Percentiles rank a stretch among this genome's conserved stretches.
These are phyloP conservation scores for Calocera viscosa DNA, from an alignment of 768 basidiomycete genomes.

Conservation along the genomic window DNA sequence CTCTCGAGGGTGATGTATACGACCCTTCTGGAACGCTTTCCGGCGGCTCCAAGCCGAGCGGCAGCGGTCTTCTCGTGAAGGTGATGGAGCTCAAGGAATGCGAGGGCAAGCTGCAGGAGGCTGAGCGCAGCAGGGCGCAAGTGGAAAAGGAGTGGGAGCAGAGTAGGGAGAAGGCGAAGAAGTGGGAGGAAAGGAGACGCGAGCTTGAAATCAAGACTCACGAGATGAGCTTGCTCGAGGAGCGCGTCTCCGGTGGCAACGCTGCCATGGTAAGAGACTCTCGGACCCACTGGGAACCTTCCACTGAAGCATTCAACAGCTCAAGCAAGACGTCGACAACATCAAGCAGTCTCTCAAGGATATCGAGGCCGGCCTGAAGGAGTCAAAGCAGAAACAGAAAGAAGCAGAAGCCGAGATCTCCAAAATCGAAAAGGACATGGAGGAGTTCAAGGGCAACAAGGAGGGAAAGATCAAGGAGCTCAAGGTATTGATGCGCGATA, in stretches of 20 bases:
- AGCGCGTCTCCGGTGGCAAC: conserved; percentile 79
- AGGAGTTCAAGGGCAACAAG: conserved; percentile 97
- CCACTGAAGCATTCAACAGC: conserved; percentile 39
- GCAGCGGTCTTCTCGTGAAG: conserved; percentile 59
- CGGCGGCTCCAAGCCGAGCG: conserved; percentile 75
- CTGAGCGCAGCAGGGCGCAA: conserved; percentile 35
- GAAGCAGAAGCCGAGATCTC: conserved; percentile 63
- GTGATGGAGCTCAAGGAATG: conserved; percentile 70
- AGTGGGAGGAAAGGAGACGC: conserved; percentile 46
- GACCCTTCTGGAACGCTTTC: conserved; percentile 90
- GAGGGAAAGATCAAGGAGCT: conserved; percentile 92
- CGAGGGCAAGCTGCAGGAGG: conserved; percentile 46
- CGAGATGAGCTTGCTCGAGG: conserved; percentile 65
- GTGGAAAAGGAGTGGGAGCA: conserved; percentile 46
- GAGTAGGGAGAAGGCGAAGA: conserved; percentile 41
- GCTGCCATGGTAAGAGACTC: conserved; percentile 58
- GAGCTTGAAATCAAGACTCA: conserved; percentile 86
- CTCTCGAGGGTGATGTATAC: conserved; percentile 88
- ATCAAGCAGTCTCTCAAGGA: conserved; percentile 65
- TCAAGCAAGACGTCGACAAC: conserved; percentile 44
- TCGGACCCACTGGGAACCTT: neutral
- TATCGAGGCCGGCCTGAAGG: conserved; percentile 47
- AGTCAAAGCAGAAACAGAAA: conserved; percentile 64
- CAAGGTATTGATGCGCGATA: conserved; percentile 42
- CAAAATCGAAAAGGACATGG: conserved; percentile 92